Conservation (phyloP, 1,284 basidiomycete species). For the Naganishia sp. region DNA sequence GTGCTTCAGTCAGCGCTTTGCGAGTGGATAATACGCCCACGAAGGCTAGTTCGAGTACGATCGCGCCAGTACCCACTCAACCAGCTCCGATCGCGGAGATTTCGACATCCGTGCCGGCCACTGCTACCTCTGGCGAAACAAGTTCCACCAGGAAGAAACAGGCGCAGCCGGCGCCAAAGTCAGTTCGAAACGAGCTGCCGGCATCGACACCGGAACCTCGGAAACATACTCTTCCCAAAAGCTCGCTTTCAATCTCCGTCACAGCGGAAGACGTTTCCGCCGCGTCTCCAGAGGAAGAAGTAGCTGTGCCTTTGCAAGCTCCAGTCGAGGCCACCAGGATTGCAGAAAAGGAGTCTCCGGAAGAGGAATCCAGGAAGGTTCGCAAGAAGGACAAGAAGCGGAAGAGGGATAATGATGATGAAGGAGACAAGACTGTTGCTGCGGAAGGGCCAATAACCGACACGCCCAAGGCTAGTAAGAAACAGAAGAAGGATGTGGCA, state of each 20-base stretch:
- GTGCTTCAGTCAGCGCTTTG: neutral
- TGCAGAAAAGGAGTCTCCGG: neutral
- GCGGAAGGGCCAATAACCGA: neutral
- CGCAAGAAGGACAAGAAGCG: constrained; percentile 12
- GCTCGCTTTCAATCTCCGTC: constrained; percentile 19
- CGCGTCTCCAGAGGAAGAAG: neutral
- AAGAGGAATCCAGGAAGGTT: neutral
- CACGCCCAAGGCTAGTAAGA: neutral
- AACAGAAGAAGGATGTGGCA: neutral
- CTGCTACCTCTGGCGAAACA: neutral
- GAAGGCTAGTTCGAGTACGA: neutral
- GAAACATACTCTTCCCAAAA: neutral
- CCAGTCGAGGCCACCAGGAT: neutral
- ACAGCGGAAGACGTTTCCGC: constrained; percentile 9
- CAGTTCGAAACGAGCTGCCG: constrained; percentile 1
- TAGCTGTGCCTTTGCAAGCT: neutral
- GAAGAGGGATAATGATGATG: neutral
- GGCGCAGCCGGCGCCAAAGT: neutral
- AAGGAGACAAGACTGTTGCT: no score
- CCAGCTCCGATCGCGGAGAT: neutral
- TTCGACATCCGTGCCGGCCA: neutral
- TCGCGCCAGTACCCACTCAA: neutral
- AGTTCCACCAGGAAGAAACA: neutral
- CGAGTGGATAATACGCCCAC: neutral
- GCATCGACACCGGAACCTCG: neutral